A percentile compares a stretch with the other conserved stretches of the same genome.
Evolutionary conservation across 1,139 yeast genomes (phyloP).

Genomic region (Taiozyma onychis): DNA sequence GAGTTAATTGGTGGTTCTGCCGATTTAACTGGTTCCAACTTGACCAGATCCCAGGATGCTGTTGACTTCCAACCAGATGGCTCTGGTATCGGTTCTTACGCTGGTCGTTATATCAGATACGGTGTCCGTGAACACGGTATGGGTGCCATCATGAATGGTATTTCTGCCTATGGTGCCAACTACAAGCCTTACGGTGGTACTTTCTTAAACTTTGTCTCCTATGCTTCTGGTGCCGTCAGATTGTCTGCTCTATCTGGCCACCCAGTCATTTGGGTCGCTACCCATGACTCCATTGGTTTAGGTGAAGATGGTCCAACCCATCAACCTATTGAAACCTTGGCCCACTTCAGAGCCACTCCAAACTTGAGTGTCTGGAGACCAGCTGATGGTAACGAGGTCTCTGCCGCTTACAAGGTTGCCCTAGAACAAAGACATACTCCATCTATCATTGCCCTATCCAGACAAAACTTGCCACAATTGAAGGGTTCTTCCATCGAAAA

Average conservation of each 20-base stretch:
- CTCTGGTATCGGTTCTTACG: slow-evolving; percentile 76
- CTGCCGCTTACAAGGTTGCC: slow-evolving; percentile 91
- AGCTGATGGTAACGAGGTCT: slow-evolving; percentile 98
- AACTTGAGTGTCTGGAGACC: slow-evolving; percentile 98
- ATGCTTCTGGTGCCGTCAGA: slow-evolving; percentile 97
- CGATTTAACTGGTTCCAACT: slow-evolving; percentile 95
- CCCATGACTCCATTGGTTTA: slow-evolving; percentile 98
- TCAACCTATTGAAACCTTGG: slow-evolving; percentile 98
- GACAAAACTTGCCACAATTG: slow-evolving; percentile 97
- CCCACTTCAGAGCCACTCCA: slow-evolving; percentile 97
- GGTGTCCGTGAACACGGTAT: slow-evolving; percentile 99
- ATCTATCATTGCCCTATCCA: slow-evolving; percentile 83
- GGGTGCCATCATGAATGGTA: slow-evolving; percentile 99
- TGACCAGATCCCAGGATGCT: slow-evolving; percentile 84
- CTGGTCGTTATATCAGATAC: slow-evolving; percentile 94
- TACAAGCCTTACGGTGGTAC: slow-evolving; percentile 96
- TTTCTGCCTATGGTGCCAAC: slow-evolving; percentile 91
- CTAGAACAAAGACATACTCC: slow-evolving; percentile 73
- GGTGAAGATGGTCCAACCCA: slow-evolving; percentile 99
- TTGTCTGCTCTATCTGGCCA: slow-evolving; percentile 90
- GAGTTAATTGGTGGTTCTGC: slow-evolving; percentile 98
- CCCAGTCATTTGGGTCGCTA: slow-evolving; percentile 96
- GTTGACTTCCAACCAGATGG: slow-evolving; percentile 92
- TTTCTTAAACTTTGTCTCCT: slow-evolving; percentile 95
- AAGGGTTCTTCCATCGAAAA: slow-evolving; percentile 90